Conservation (phyloP, 2,329 filamentous ascomycete genomes). For the Apiospora phragmitis region DNA sequence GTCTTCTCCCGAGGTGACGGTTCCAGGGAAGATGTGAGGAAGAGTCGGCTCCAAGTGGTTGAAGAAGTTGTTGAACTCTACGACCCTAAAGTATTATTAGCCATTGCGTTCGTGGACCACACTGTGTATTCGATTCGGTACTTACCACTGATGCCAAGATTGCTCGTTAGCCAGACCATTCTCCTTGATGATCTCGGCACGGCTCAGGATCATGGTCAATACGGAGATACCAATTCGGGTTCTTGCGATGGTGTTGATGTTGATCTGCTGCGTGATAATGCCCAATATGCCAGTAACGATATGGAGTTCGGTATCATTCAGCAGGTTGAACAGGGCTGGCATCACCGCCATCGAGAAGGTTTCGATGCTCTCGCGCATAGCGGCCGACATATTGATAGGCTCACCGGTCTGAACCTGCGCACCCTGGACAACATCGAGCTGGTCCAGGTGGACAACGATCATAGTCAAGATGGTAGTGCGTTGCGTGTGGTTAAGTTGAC, state of each 20-base stretch:
- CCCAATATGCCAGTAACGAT: conserved; percentile 90
- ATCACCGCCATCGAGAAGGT: conserved; percentile 87
- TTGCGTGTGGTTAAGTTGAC: conserved; percentile 88
- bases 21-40: conserved; percentile 84
- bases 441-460: conserved; percentile 90
- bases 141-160: conserved; percentile 79
- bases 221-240: conserved; percentile 88
- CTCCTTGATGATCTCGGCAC: conserved; percentile 91
- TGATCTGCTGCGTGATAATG: conserved; percentile 77
- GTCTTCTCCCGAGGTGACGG: conserved; percentile 88
- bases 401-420: conserved; percentile 76
- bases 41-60: conserved; percentile 82
- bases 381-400: conserved; percentile 65
- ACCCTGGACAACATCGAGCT: conserved; percentile 83
- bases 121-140: conserved; percentile 31
- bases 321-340: conserved; percentile 84
- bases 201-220: conserved; percentile 90
- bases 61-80: conserved; percentile 84
- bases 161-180: conserved; percentile 68
- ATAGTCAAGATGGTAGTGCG: conserved; percentile 94
- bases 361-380: conserved; percentile 88
- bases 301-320: conserved; percentile 86
- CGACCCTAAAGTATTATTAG: conserved; percentile 54
- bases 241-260: conserved; percentile 79
- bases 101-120: conserved; percentile 40